Conservation (phyloP, 805 yeast species). For the Schwanniomyces polymorphus region DNA sequence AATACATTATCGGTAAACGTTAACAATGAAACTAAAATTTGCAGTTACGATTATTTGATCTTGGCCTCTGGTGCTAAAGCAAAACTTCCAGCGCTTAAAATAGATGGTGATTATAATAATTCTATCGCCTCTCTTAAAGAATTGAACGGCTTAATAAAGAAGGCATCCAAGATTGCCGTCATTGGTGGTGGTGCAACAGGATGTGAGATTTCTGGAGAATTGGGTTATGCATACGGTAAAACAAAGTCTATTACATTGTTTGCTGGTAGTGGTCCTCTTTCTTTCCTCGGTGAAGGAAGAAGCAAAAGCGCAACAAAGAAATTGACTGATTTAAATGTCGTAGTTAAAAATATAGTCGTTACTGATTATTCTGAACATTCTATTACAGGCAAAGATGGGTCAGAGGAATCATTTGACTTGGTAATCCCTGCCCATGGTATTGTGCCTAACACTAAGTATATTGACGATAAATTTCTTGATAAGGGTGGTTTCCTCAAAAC, state of each 20-base stretch:
- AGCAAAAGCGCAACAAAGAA: conserved; percentile 12
- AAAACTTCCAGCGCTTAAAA: conserved; percentile 22
- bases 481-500: conserved; percentile 27
- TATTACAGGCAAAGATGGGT: conserved; percentile 14
- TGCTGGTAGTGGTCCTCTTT: conserved; percentile 22
- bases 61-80: conserved; percentile 34
- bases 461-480: conserved; percentile 23
- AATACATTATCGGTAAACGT: conserved; percentile 14
- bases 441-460: conserved; percentile 33
- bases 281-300: conserved; percentile 12
- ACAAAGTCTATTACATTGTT: conserved; percentile 22
- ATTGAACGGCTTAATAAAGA: conserved; percentile 13
- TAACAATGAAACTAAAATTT: conserved; percentile 2
- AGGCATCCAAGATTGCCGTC: conserved; percentile 29
- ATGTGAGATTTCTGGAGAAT: conserved; percentile 39
- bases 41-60: conserved; percentile 30
- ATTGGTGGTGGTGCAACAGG: conserved; percentile 44
- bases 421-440: conserved; percentile 24
- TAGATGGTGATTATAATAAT: conserved; percentile 14
- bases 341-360: conserved; percentile 11
- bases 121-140: conserved; percentile 15
- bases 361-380: conserved; percentile 12
- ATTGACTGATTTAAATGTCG: conserved; percentile 17
- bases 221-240: conserved; percentile 19
- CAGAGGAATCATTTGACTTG: conserved; percentile 21